Base-by-base conservation (phyloP, 768 basidiomycete species). In the Cubamyces sp. region DNA sequence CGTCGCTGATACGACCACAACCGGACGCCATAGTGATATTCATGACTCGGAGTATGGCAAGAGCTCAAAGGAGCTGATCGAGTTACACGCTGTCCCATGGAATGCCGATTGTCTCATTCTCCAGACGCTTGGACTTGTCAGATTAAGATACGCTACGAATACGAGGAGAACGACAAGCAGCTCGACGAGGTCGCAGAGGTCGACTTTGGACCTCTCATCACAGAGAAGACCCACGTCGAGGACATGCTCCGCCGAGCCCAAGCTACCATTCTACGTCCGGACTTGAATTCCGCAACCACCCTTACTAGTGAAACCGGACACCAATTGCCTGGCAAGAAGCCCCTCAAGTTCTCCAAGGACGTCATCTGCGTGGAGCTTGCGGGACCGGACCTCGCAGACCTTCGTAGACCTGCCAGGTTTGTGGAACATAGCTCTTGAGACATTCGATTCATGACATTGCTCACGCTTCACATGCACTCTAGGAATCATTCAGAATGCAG, bases 171-270 rank as follows among this genome's bases (percentile, higher is more conserved):
- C 0, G 81, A 80, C 7, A 41, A n/a, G 0, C 56, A 15, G 0
- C 63, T 74, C 19, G 65, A 62, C 40, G 68, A 64, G 12, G 67
- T 74, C 28, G n/a, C 19, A 1, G 72, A 77, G 46, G 51, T 71
- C 23, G 18, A 67, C 0, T 89, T 88, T 66, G 84, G 84, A 0
- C 64, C 69, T 0, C 30, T 65, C 2, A 70, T 87, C 34, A 73
- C 73, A 3, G 68, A 84, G 46, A 81, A 77, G 47, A 37, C 43
- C 1, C 65, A 74, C 0, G 81, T 90, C 7, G 87, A 87, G 57
- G 65, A 80, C 3, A 78, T 77, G 73, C 75, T 88, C 14, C 79
- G 85, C 26, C 77, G 87, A 3, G 87, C 87, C 0, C 87, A 88
- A 66, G 77, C 80, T 0, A 86, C 86, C 0, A 9, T 34, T 11